Evolutionary conservation across 257 asterid genomes (phyloP), one percentile per base, ranked within the genome.

Genomic region (Gentiana straminea): DNA sequence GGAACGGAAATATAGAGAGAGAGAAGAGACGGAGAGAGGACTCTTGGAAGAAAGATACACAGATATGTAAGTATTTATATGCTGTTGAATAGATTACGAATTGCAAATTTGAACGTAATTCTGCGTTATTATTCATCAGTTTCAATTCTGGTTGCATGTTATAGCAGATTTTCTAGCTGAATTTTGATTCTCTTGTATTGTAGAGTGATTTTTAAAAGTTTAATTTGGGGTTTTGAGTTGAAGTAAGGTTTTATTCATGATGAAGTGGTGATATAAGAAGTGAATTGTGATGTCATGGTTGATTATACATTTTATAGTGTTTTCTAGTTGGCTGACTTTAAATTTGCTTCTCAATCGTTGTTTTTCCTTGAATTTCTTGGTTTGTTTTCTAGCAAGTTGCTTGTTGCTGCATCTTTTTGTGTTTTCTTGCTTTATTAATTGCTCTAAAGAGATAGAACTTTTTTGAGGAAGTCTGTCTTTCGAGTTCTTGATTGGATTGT

Each of bases 271-370:
- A 39, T 57, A 45, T 32, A 32, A 38, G 33, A 33, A 8, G 43
- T 46, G 41, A 44, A 7, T 57, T 24, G 8, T 48, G 61, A 2
- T 33, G 15, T 32, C 24, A 24, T 1, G 5, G 33, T 57, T 45
- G 11, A 9, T 32, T 2, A 4, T 24, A 43, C 44, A 32, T 11
- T 57, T 33, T 57, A 2, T 51, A 44, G 13, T 13, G 12, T 32
- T 10, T 57, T 44, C 12, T 43, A 10, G 41, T 57, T 44, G 61
- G 62, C 44, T 57, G 62, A 57, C 62, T 45, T 57, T 43, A 24
- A 45, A 33, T 45, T 44, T 9, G 7, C 24, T 43, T 10, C 12
- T 9, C 24, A 4, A 9, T 2, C 34, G 10, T 32, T 45, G 4
- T 10, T 43, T 37, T 5, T 11, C 33, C 12, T 13, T 13, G 51